phyloP scores from a whole-genome alignment of 257 asterid genomes.

The Haberlea rhodopensis region DNA sequence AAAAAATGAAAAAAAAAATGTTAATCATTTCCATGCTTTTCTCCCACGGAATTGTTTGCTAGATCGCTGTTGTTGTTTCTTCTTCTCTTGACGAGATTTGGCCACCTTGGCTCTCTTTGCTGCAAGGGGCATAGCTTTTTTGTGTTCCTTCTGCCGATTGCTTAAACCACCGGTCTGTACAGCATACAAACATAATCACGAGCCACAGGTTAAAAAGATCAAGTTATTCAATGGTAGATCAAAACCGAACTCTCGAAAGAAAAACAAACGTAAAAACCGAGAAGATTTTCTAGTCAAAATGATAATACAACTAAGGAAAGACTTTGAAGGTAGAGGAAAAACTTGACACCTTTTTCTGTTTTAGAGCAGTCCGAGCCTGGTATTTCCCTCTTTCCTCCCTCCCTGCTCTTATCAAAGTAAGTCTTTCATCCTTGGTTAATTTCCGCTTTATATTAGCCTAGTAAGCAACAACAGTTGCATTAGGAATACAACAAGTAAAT shows the following conservation, averaged over 20 bases:
- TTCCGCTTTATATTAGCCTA: conserved; percentile 76
- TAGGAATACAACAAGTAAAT: too few species aligned
- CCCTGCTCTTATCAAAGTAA: conserved; percentile 57
- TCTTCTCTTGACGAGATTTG: conserved; percentile 48
- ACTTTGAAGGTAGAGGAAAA: neutral
- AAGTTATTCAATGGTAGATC: neutral
- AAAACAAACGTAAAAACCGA: neutral
- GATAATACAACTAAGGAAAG: neutral
- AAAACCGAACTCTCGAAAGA: neutral
- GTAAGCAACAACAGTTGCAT: conserved; percentile 27
- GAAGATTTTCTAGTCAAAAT: neutral
- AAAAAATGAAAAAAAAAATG: too few species aligned
- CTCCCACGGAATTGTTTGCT: conserved; percentile 85
- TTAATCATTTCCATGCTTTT: conserved; percentile 82
- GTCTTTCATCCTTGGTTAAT: conserved; percentile 66
- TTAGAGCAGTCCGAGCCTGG: conserved; percentile 57
- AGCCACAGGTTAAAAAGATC: conserved; percentile 13
- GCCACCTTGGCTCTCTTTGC: conserved; percentile 60
- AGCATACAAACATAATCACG: conserved; percentile 17
- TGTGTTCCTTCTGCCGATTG: conserved; percentile 79
- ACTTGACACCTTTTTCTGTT: conserved; percentile 73
- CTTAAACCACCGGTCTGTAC: conserved; percentile 75
- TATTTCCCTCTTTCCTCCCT: conserved; percentile 79
- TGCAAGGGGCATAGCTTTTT: conserved; percentile 65
- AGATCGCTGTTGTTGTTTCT: conserved; percentile 38